Evolutionary conservation across 495 filamentous ascomycete species (phyloP), one percentile per base, ranked within the genome.

Genomic region (Aspergillus hancockii): DNA sequence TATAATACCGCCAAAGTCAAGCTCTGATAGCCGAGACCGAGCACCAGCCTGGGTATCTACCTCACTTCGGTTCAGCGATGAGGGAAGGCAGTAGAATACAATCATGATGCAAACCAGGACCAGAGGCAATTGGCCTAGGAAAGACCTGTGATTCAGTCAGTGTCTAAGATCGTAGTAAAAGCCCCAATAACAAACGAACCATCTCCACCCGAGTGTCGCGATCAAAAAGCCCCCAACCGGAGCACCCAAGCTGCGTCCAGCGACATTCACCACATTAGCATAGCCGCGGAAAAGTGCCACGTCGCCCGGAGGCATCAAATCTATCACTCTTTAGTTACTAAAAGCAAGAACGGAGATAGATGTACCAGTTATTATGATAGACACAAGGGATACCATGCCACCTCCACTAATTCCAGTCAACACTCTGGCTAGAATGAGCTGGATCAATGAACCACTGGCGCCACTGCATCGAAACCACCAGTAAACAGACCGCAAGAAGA

Each of bases 151-250:
- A 51, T 18, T 8, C 9, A 16, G 3, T 30, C 16, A 53, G 21
- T 25, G 13, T 25, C n/a, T 19, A 2, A 28, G 9, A 38, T 22
- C 19, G 30, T 57, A 32, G 25, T 32, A 12, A 41, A 21, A 16
- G 50, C 18, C 18, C 9, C 18, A 31, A 3, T 13, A 32, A 5
- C 0, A 30, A 16, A 41, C 61, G 8, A 52, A 66, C 69, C 64
- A 68, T 66, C 64, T 59, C 69, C 69, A 71, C 4, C 67, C 67
- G 51, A 71, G 58, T 3, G 49, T 54, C 18, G 70, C 62, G 0
- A 49, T 13, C 45, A 70, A 22, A 14, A 66, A 23, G 4, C 67
- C 67, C 10, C 65, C 69, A 12, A 70, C 8, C 0, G 69, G 67
- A 13, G 54, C 67, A 9, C 69, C 69, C 5, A 52, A 34, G 36